Base-by-base conservation (phyloP, 331 rosid species). In the Dryas integrifolia region DNA sequence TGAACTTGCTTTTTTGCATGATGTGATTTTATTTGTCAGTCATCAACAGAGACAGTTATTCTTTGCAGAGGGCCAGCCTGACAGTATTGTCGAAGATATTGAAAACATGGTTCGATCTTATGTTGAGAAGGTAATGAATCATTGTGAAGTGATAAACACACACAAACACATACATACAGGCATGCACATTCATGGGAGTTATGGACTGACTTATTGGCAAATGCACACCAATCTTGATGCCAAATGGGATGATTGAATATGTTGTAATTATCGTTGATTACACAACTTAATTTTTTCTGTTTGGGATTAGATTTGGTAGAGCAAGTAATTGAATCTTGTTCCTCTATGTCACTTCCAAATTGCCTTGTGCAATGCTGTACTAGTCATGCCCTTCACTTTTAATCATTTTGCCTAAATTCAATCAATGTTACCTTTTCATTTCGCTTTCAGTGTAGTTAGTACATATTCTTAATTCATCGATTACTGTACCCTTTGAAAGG, bases 31-130 rank as follows among this genome's bases (percentile, higher is more conserved):
- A 58, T 67, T 58, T 51, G 53, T 69, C 62, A 67, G 68, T 75
- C 41, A 50, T 58, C 68, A 50, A 75, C 46, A 21, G 45, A 48
- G 79, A 39, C 15, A 21, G 6, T 70, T 61, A 40, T 39, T 74
- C 18, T 76, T 78, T 86, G 67, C 84, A 86, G 98, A 95, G 75
- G 97, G 98, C 77, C 97, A 95, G 82, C 92, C 96, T 40, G 96
- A 95, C 58, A 85, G 85, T 84, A 79, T 90, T 74, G 98, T 78
- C 77, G 59, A 95, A 80, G 98, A 95, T 77, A 95, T 95, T 72
- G 98, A 95, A 84, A 67, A 7, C 67, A 95, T 95, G 98, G 97
- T 91, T 72, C 89, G 92, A 77, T 73, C 90, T 74, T 95, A 85
- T 74, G 87, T 95, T 76, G 96, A 86, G 72, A 95, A 91, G 97